Evolutionary conservation across 139 green algal genomes (phyloP), one percentile per base, ranked within the genome.

Genomic region (Eudorina sp.): DNA sequence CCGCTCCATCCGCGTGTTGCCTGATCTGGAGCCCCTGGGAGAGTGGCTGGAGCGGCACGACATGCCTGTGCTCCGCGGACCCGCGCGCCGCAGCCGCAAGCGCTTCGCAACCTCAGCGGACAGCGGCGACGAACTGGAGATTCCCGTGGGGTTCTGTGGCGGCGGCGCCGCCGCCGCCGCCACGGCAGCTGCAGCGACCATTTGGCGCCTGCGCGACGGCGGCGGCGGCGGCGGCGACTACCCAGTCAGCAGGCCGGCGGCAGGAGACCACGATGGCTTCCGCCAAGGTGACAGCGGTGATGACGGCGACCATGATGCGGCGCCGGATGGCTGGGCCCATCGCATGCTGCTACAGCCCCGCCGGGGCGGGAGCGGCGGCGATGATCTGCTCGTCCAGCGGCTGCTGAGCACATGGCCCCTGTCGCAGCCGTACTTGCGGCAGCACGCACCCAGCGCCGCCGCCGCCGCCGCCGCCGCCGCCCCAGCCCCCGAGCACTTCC

Each of bases 1-100:
- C 60, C 79, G 79, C 79, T 86, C 79, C 40, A 86, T 86, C 79
- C 79, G 79, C 4, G 79, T 86, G 79, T 31, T 86, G 60, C 79
- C 79, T 31, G 79, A 86, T 53, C n/a, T 86, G 60, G 79, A 86
- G 58, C 58, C 79, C 3, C 58, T 86, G 79, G 79, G 79, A 40
- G 79, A 86, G n/a, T 86, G 79, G 79, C 79, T 86, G 29, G 79
- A 86, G 41, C 58, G 79, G 0, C 79, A 76, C 43, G 79, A 31
- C 5, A 51, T 86, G 55, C 79, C 79, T n/a, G 60, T 86, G 60
- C 41, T 86, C 25, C 69, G 69, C 31, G 79, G 79, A 13, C 53
- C 60, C 18, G 36, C 78, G 23, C 53, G 78, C 16, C 78, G 78
- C 55, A 74, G 78, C 78, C 53, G 55, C 40, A 53, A 46, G 25